Base-by-base conservation (phyloP, 257 asterid species). In the Solanum piurae region DNA sequence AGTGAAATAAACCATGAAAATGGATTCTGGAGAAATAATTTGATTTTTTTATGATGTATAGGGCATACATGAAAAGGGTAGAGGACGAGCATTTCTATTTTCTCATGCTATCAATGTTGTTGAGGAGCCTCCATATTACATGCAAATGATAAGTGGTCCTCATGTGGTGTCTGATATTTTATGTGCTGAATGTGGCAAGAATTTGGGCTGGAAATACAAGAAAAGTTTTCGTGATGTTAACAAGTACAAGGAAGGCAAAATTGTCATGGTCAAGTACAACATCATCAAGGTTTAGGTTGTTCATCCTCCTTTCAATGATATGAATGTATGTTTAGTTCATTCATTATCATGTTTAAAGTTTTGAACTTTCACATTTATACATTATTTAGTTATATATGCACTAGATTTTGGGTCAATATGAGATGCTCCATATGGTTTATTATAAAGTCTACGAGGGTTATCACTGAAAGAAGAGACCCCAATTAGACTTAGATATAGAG, bases 131-230 rank as follows among this genome's bases (percentile, higher is more conserved):
- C 86, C 91, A 58, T 79, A 38, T 85, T 88, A 87, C 3, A 90
- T 5, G 66, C 64, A 46, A 71, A 77, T 93, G 12, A 38, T 91
- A 0, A 89, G 89, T 13, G 94, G 93, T 37, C 7, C 23, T n/a
- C 87, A 85, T 91, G 49, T 86, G 68, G 88, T 90, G 64, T 88
- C 92, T 21, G 25, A 33, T 5, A 91, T 93, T 29, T 89, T 60
- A 42, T 93, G 95, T 92, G 60, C 89, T 84, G 91, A 89, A 72
- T 91, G 95, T 77, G 89, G 91, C 27, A 88, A 76, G 49, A 86
- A 37, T 49, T 84, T 91, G 88, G 94, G 93, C 3, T 93, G 93
- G 92, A 91, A 89, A 40, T 91, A 93, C 79, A 83, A 83, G 6
- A 25, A 88, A 21, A 90, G 89, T 29, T 90, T 84, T 73, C 84